These are phyloP conservation scores for Pichia kudriavzevii DNA, from an alignment of 1,139 yeast species.

Conservation along the genomic window DNA sequence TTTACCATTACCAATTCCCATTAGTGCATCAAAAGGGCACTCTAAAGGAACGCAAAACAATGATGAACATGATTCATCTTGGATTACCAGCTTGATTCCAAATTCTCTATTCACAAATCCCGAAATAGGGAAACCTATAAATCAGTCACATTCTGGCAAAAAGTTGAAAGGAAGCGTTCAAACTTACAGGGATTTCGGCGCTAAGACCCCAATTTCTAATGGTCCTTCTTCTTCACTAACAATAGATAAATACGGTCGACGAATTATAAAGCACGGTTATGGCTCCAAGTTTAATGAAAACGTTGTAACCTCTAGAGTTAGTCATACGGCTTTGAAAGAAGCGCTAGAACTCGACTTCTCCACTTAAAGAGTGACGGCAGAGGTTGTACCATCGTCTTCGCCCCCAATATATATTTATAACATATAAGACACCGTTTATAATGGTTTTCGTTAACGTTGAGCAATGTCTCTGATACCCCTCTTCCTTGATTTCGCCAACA, in stretches of 20 bases:
- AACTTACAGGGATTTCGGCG: background rate
- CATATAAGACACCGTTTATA: background rate
- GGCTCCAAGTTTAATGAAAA: slow-evolving; percentile 35
- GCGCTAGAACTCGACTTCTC: slow-evolving; percentile 33
- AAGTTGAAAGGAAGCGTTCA: background rate
- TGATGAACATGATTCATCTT: slow-evolving; percentile 13
- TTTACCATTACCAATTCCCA: slow-evolving; percentile 7
- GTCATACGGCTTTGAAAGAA: slow-evolving; percentile 37
- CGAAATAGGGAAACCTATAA: slow-evolving; percentile 26
- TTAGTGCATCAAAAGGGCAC: background rate
- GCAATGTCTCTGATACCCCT: slow-evolving; percentile 14
- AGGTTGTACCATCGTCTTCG: too few species aligned
- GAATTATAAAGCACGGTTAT: slow-evolving; percentile 37
- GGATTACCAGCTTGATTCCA: slow-evolving; percentile 26
- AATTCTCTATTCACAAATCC: slow-evolving; percentile 24
- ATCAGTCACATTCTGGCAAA: slow-evolving; percentile 16
- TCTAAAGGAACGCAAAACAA: background rate
- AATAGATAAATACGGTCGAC: slow-evolving; percentile 43
- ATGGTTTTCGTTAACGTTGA: background rate
- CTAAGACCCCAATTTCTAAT: slow-evolving; percentile 4
- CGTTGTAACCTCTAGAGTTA: slow-evolving; percentile 34
- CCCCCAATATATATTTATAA: too few species aligned
- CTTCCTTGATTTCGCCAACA: slow-evolving; percentile 18
- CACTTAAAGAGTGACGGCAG: too few species aligned
- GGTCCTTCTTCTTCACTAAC: slow-evolving; percentile 25